These are phyloP conservation scores for Venturia pyrina DNA, from an alignment of 2,329 filamentous ascomycete genomes.

Conservation along the genomic window DNA sequence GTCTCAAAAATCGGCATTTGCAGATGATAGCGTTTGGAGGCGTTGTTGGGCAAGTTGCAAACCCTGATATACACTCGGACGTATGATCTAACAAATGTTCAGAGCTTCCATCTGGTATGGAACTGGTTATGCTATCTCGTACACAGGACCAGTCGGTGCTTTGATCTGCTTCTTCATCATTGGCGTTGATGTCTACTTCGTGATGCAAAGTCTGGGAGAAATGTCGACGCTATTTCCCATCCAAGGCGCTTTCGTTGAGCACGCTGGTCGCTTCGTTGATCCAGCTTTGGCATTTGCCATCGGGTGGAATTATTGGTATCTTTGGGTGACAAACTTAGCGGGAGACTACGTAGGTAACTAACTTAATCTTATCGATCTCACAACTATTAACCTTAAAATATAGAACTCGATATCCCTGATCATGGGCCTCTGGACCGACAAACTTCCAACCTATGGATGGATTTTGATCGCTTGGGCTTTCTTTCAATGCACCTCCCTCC, in stretches of 20 bases:
- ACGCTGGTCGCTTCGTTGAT: constrained; percentile 12
- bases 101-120: constrained; percentile 14
- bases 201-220: constrained; percentile 12
- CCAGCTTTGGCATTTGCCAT: constrained; percentile 27
- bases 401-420: constrained; percentile 9
- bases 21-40: constrained; percentile 90
- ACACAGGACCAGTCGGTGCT: constrained; percentile 39
- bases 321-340: not conserved
- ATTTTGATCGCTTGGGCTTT: not conserved
- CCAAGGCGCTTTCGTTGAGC: constrained; percentile 7
- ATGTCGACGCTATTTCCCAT: constrained; percentile 13
- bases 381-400: not conserved
- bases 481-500: constrained; percentile 2
- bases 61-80: not conserved
- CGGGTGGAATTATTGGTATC: constrained; percentile 12
- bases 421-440: constrained; percentile 8
- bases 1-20: constrained; percentile 65
- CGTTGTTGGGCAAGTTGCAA: constrained; percentile 41
- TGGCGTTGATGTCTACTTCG: constrained; percentile 11
- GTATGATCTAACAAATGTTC: not conserved
- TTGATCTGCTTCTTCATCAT: constrained; percentile 21
- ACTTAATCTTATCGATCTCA: not conserved
- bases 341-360: not conserved
- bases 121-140: constrained; percentile 23
- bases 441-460: not conserved